Percentiles rank a stretch among this genome's conserved stretches.
Evolutionary conservation across 495 filamentous ascomycete species (phyloP).

Genomic region (Penicillium cataractarum): DNA sequence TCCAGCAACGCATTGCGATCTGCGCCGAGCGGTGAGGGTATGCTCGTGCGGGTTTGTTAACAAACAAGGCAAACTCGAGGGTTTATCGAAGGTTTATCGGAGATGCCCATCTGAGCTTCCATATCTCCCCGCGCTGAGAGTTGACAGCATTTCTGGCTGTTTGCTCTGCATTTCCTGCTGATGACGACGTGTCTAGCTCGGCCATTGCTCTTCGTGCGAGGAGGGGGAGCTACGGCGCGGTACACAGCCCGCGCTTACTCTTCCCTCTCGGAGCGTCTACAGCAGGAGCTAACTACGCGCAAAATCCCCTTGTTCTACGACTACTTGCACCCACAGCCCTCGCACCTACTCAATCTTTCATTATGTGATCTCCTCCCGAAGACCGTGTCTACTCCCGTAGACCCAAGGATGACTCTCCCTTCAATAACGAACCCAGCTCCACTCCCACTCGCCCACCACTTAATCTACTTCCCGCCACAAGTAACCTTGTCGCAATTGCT

Average conservation of each 20-base stretch:
- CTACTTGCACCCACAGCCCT: slow-evolving; percentile 64
- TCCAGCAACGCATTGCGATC: slow-evolving; percentile 3
- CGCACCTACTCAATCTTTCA: slow-evolving; percentile 65
- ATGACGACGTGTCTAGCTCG: background rate
- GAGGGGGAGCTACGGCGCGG: background rate
- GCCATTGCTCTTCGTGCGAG: slow-evolving; percentile 8
- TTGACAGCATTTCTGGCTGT: background rate
- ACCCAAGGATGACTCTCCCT: slow-evolving; percentile 30
- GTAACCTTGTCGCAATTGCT: slow-evolving; percentile 59
- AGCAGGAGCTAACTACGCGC: slow-evolving; percentile 47
- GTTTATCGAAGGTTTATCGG: background rate
- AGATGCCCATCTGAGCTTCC: background rate
- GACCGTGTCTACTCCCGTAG: background rate
- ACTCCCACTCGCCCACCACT: slow-evolving; percentile 59
- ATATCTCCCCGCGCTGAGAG: background rate
- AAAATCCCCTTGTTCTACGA: slow-evolving; percentile 62
- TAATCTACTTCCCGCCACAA: slow-evolving; percentile 74
- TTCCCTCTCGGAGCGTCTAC: slow-evolving; percentile 34
- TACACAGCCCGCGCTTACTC: slow-evolving; percentile 25
- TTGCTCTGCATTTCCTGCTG: background rate
- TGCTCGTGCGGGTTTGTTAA: slow-evolving; percentile 12
- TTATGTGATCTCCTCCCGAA: slow-evolving; percentile 61
- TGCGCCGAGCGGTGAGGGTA: slow-evolving; percentile 30
- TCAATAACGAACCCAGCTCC: slow-evolving; percentile 37
- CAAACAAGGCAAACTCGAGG: slow-evolving; percentile 42